Percentiles rank a stretch among this genome's conserved stretches.
Conservation (phyloP, 2,329 filamentous ascomycete genomes). For the Phialocephala sp. region DNA sequence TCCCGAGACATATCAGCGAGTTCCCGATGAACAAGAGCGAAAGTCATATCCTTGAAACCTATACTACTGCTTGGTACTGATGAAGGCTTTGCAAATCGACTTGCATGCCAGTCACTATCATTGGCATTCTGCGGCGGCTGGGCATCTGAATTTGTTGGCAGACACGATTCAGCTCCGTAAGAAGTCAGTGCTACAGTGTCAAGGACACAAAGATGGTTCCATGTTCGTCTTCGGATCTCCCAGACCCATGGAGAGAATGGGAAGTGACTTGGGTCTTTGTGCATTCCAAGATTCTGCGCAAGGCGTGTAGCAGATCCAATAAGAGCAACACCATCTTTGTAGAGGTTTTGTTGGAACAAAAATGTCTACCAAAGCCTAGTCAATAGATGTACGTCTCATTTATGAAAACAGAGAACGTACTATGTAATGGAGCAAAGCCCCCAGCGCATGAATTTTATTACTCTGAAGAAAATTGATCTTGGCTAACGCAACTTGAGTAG, state of each 20-base stretch:
- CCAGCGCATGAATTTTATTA: conserved; percentile 26
- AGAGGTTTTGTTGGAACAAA: conserved; percentile 51
- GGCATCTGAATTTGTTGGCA: conserved; percentile 29
- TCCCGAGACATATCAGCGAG: conserved; percentile 25
- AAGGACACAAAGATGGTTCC: conserved; percentile 31
- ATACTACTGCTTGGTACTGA: conserved; percentile 21
- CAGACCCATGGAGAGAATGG: conserved; percentile 34
- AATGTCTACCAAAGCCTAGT: conserved; percentile 25
- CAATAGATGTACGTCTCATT: neutral
- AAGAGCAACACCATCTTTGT: conserved; percentile 64
- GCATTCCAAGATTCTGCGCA: conserved; percentile 69
- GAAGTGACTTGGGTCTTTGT: conserved; percentile 55
- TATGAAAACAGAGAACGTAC: conserved; percentile 16
- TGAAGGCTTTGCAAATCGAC: conserved; percentile 33
- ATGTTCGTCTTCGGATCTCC: conserved; percentile 30
- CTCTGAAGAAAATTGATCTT: conserved; percentile 31
- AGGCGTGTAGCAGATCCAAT: conserved; percentile 69
- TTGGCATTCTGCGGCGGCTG: conserved; percentile 32
- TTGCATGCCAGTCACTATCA: conserved; percentile 35
- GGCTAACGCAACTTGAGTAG: conserved; percentile 25
- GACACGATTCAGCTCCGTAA: conserved; percentile 32
- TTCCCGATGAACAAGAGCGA: conserved; percentile 25
- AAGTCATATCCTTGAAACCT: conserved; percentile 32
- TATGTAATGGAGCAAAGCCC: conserved; percentile 32
- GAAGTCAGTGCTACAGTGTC: conserved; percentile 29